Conservation (phyloP, 345 rosid genomes). For the Linum usitatissimum region DNA sequence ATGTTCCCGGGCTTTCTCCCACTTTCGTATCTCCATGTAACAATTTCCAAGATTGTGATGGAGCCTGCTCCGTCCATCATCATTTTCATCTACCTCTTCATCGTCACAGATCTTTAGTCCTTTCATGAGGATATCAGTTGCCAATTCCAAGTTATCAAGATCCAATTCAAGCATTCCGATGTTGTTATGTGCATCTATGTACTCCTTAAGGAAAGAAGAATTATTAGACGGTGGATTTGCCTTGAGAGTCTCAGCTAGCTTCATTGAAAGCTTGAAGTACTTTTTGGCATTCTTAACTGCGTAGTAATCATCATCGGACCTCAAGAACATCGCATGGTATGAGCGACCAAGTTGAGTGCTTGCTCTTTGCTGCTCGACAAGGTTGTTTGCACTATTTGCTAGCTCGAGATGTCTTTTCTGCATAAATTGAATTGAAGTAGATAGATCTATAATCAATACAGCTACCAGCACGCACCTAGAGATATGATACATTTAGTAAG, state of each 20-base stretch:
- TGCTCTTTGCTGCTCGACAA: slow-evolving; percentile 89
- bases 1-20: slow-evolving; percentile 65
- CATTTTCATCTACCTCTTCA: slow-evolving; percentile 64
- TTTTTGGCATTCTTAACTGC: slow-evolving; percentile 68
- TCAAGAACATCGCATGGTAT: slow-evolving; percentile 56
- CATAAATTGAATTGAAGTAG: not conserved
- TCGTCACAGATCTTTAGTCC: slow-evolving; percentile 80
- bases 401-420: slow-evolving; percentile 89
- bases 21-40: slow-evolving; percentile 53
- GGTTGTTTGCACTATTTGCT: slow-evolving; percentile 56
- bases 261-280: slow-evolving; percentile 74
- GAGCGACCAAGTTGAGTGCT: slow-evolving; percentile 92
- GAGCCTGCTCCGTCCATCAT: slow-evolving; percentile 77
- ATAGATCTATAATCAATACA: not conserved
- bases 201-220: slow-evolving; percentile 68
- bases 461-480: not conserved
- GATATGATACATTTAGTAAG: too few relatives aligned
- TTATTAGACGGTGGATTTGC: slow-evolving; percentile 45
- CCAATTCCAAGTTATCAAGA: slow-evolving; percentile 73
- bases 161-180: slow-evolving; percentile 85
- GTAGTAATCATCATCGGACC: slow-evolving; percentile 51
- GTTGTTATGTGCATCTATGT: slow-evolving; percentile 83
- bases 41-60: slow-evolving; percentile 87
- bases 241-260: slow-evolving; percentile 52
- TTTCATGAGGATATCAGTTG: slow-evolving; percentile 37